Evolutionary conservation across 352 stramenopile species (phyloP), one percentile per base, ranked within the genome.

Genomic region (Phytophthora agathidicida): DNA sequence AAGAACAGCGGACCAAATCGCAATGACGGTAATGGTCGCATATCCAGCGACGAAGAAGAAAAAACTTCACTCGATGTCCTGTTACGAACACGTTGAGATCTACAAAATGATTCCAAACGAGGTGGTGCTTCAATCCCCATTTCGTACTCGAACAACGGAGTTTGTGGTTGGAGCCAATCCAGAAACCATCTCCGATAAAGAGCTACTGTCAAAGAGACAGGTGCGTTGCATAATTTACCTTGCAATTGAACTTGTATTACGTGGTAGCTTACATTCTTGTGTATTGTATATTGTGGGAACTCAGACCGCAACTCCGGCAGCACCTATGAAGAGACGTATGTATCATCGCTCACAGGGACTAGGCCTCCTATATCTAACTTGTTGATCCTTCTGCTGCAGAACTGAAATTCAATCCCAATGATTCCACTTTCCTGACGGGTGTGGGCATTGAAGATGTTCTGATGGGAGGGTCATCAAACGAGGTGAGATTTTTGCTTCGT

Each of bases 41-140:
- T 94, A 88, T 38, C 84, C 84, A 3, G 77, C 76, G 32, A 87
- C 68, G 14, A 91, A 87, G 52, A 83, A 86, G 32, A 89, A 88
- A 35, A 83, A 77, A 24, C 56, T 68, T 7, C 52, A 56, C 3
- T 46, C 74, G 0, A 78, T 65, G 39, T 61, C 70, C 7, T 70
- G 62, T 37, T 92, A 92, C 53, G 80, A 90, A n/a, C 74, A 84
- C 22, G 80, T 92, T 3, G 75, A 91, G 44, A 94, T 94, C 57
- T 91, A 86, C 67, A 91, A 89, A 60, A 85, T 91, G 68, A 82
- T 91, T 49, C 80, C 82, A 0, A 89, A 83, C 22, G 77, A 89
- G 24, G 59, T 80, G 8, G 62, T 73, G 16, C 58, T 89, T 19
- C 69, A 80, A n/a, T 69, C 68, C 4, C 70, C 77, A 19, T 91